Evolutionary conservation across 169 alveolate genomes (phyloP).

Genomic region (Perkinsus chesapeaki): DNA sequence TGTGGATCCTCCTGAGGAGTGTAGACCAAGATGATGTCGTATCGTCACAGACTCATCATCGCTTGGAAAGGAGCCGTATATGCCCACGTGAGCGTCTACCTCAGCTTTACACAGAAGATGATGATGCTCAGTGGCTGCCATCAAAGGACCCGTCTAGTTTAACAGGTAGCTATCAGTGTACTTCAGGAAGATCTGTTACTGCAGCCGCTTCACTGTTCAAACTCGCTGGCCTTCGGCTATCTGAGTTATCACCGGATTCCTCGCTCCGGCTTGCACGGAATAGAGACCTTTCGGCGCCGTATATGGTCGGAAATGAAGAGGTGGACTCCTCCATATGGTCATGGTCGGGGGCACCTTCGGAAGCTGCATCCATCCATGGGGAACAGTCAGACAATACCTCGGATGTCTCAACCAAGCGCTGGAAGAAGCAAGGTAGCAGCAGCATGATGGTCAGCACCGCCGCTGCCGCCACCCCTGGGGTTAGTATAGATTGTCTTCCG

Average conservation of each 20-base stretch:
- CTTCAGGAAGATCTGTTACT: too few relatives aligned
- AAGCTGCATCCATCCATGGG: background rate
- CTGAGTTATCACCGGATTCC: background rate
- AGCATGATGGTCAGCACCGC: too few relatives aligned
- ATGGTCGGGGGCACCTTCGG: background rate
- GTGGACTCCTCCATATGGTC: background rate
- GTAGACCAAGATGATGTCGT: background rate
- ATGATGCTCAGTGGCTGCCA: background rate
- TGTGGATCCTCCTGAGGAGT: background rate
- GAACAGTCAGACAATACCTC: too few relatives aligned
- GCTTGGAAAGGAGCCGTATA: background rate
- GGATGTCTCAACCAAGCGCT: too few relatives aligned
- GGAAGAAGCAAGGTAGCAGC: too few relatives aligned
- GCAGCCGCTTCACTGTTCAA: background rate
- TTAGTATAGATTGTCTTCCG: too few relatives aligned
- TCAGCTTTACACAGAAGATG: background rate
- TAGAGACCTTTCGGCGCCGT: background rate
- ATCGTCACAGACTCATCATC: too few relatives aligned
- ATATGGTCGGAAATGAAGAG: background rate
- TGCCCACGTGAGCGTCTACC: background rate
- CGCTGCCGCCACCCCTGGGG: too few relatives aligned
- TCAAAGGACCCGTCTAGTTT: background rate
- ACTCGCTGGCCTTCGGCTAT: background rate
- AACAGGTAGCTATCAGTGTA: too few relatives aligned
- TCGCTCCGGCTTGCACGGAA: background rate